Evolutionary conservation across 768 basidiomycete genomes (phyloP).

Genomic region (Termitomyces sp.): DNA sequence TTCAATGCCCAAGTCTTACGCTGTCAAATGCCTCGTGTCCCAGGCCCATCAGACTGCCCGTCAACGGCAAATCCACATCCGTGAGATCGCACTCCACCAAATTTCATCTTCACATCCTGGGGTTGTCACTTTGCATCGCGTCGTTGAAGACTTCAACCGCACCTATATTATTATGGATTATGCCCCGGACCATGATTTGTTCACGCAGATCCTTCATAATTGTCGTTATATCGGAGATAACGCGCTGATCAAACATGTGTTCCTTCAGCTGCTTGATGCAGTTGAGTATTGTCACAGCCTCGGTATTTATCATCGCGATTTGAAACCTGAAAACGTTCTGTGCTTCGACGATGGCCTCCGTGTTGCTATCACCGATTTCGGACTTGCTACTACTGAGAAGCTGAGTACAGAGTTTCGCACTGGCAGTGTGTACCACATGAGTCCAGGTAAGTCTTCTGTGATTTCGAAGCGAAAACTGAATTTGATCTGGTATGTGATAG

Average conservation of each 20-base stretch:
- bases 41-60: constrained; percentile 45
- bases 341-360: constrained; percentile 78
- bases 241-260: constrained; percentile 82
- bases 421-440: constrained; percentile 96
- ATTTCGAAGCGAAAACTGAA: not conserved
- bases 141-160: constrained; percentile 77
- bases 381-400: constrained; percentile 86
- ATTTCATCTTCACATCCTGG: constrained; percentile 72
- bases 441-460: constrained; percentile 59
- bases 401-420: constrained; percentile 88
- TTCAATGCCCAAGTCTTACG: constrained; percentile 60
- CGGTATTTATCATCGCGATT: constrained; percentile 93
- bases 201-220: constrained; percentile 81
- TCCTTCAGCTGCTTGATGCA: constrained; percentile 91
- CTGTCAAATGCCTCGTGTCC: constrained; percentile 88
- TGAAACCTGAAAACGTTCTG: constrained; percentile 96
- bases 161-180: constrained; percentile 95
- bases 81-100: constrained; percentile 83
- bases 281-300: constrained; percentile 90
- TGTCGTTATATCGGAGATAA: constrained; percentile 84
- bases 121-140: constrained; percentile 87
- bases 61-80: constrained; percentile 76
- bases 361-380: constrained; percentile 93
- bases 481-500: constrained; percentile 39
- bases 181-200: constrained; percentile 88